Evolutionary conservation across 495 filamentous ascomycete genomes (phyloP), one percentile per base, ranked within the genome.

Genomic region (Aspergillus funiculosus): DNA sequence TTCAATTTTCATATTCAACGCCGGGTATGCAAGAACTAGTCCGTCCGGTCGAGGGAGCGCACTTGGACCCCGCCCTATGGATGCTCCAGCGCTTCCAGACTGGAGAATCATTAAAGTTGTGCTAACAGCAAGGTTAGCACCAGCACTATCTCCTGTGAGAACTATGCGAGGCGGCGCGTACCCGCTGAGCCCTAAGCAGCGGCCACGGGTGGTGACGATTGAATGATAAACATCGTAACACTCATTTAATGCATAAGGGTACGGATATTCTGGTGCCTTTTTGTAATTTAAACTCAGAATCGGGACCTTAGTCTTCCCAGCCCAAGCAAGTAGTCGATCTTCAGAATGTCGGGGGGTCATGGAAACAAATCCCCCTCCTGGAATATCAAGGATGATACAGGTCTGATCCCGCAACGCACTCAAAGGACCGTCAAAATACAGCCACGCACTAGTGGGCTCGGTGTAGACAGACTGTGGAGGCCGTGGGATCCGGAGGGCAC

Each of bases 181-280:
- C 1, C 91, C 91, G n/a, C 81, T 82, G 25, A 97, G 57, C 1
- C 94, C 94, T 31, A 95, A 65, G 55, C 89, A 95, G 15, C 82
- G 78, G 2, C 92, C 92, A 6, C 73, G 74, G 22, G 79, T 89
- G 21, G 79, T 73, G 30, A 94, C 72, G 29, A 98, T 77, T 3
- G 80, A 83, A 36, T 83, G 79, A 51, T 98, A 98, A 8, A 89
- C 89, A 64, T 98, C 92, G 56, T 88, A 97, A 57, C 89, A 95
- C 59, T 98, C 92, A 59, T 97, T 94, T 10, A 98, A 68, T 1
- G 88, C 92, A 62, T 94, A 94, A 3, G 92, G 92, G 51, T 96
- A 98, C 3, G 94, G 91, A 62, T 80, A 87, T 58, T 98, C 92
- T 1, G 92, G 92, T 0, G 92, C 92, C 58, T 95, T 95, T 54